Evolutionary conservation across 2,329 filamentous ascomycete species (phyloP).

Genomic region (Sphaceloma murrayae): DNA sequence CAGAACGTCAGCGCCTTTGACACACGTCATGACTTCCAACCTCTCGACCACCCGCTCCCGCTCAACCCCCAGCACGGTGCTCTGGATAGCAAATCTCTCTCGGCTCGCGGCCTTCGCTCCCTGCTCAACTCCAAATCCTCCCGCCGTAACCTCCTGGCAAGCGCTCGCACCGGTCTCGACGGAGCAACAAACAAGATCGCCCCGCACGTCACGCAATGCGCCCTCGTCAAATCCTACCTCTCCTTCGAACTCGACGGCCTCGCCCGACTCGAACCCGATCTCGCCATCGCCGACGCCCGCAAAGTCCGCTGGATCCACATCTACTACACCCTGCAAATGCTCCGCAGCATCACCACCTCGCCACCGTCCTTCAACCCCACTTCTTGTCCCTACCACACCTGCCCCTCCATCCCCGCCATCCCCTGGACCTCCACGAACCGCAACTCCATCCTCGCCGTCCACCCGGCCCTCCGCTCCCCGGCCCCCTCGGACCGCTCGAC

Average conservation of each 20-base stretch:
- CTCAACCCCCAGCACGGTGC: conserved; percentile 46
- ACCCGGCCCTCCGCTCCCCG: conserved; percentile 38
- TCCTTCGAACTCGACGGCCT: conserved; percentile 57
- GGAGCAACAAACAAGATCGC: conserved; percentile 41
- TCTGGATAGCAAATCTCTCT: conserved; percentile 24
- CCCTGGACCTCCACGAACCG: conserved; percentile 49
- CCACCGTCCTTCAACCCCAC: conserved; percentile 35
- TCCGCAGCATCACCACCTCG: conserved; percentile 50
- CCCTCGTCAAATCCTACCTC: conserved; percentile 58
- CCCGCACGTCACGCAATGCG: conserved; percentile 30
- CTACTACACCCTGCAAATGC: conserved; percentile 63
- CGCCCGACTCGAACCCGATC: conserved; percentile 48
- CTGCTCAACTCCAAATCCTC: conserved; percentile 30
- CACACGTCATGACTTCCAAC: conserved; percentile 45
- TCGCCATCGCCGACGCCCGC: conserved; percentile 56
- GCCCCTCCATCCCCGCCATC: conserved; percentile 20
- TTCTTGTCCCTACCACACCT: conserved; percentile 3
- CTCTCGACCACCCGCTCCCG: conserved; percentile 58
- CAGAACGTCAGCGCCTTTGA: conserved; percentile 63
- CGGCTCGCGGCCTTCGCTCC: conserved; percentile 29
- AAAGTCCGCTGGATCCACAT: conserved; percentile 72
- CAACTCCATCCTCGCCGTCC: conserved; percentile 50
- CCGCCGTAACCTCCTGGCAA: conserved; percentile 41
- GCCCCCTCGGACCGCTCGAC: conserved; percentile 30
- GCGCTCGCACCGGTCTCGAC: conserved; percentile 44